Conservation (phyloP, 2,329 filamentous ascomycete species). For the Chrysoporthe puriensis region DNA sequence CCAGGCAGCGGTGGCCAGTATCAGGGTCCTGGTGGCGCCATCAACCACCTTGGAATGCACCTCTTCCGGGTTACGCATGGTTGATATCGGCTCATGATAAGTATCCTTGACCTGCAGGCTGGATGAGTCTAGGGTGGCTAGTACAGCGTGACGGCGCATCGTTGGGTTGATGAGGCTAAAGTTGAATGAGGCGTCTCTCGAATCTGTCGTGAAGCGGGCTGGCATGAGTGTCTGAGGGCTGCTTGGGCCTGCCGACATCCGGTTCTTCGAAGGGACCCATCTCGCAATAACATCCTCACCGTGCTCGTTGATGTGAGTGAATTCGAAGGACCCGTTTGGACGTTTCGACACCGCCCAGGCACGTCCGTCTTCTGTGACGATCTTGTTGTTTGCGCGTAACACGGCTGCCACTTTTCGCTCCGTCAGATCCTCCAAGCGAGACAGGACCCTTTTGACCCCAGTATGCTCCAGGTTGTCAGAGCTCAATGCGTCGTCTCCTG, state of each 20-base stretch:
- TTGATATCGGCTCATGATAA: constrained; percentile 15
- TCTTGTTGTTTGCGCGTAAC: constrained; percentile 14
- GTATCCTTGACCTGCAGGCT: constrained; percentile 21
- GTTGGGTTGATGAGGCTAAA: constrained; percentile 20
- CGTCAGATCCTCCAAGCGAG: constrained; percentile 5
- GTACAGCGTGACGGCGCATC: constrained; percentile 20
- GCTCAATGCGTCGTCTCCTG: constrained; percentile 1
- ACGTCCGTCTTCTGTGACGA: constrained; percentile 17
- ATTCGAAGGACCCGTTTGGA: constrained; percentile 17
- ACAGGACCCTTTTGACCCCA: constrained; percentile 5
- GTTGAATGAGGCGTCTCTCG: constrained; percentile 9
- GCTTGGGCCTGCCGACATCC: neutral
- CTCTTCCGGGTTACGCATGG: neutral
- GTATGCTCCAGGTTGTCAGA: neutral
- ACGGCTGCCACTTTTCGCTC: constrained; percentile 13
- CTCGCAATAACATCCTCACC: neutral
- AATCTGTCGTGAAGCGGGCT: neutral
- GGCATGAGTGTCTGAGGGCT: neutral
- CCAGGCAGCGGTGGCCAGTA: constrained; percentile 19
- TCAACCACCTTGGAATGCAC: constrained; percentile 4
- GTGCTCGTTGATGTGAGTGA: constrained; percentile 6
- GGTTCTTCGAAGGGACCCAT: constrained; percentile 18
- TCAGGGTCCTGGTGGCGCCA: constrained; percentile 13
- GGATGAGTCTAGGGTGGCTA: constrained; percentile 16
- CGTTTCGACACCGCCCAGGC: constrained; percentile 12